Percentiles rank a stretch among this genome's conserved stretches.
Conservation (phyloP, 1,284 basidiomycete genomes). For the Lignosus rhinocerotis region DNA sequence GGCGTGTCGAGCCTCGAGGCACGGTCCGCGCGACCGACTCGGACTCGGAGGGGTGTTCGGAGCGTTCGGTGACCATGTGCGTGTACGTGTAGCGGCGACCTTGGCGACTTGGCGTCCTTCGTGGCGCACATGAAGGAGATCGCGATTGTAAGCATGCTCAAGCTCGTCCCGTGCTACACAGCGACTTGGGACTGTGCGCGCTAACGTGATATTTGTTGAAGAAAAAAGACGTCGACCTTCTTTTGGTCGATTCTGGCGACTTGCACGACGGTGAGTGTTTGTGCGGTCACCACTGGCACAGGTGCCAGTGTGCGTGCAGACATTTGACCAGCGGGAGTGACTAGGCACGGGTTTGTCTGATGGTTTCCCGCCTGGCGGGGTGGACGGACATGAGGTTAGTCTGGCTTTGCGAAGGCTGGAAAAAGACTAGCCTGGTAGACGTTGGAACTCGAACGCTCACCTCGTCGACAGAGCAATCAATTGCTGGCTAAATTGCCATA, state of each 20-base stretch:
- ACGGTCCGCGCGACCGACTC: no score
- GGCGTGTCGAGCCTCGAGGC: no score
- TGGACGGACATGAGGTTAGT: constrained; percentile 70
- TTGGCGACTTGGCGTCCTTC: constrained; percentile 82
- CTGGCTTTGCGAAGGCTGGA: no score
- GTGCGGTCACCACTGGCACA: constrained; percentile 4
- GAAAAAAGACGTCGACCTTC: constrained; percentile 68
- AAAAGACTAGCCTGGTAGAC: no score
- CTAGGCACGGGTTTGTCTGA: constrained; percentile 73
- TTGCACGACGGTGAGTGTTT: constrained; percentile 69
- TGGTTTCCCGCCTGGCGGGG: constrained; percentile 64
- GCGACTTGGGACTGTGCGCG: no score
- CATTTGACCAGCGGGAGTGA: background rate
- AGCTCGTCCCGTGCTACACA: no score
- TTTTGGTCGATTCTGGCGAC: constrained; percentile 75
- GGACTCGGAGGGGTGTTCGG: background rate
- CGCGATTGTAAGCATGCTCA: constrained; percentile 43
- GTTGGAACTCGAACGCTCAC: constrained; percentile 3
- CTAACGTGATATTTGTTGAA: constrained; percentile 24
- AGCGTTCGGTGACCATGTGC: background rate
- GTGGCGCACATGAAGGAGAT: constrained; percentile 78
- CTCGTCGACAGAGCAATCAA: constrained; percentile 53
- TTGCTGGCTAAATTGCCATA: constrained; percentile 78
- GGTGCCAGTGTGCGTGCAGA: no score
- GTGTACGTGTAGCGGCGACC: constrained; percentile 53